Evolutionary conservation across 306 rosid genomes (phyloP), one percentile per base, ranked within the genome.

Genomic region (Adenanthera pavonina): DNA sequence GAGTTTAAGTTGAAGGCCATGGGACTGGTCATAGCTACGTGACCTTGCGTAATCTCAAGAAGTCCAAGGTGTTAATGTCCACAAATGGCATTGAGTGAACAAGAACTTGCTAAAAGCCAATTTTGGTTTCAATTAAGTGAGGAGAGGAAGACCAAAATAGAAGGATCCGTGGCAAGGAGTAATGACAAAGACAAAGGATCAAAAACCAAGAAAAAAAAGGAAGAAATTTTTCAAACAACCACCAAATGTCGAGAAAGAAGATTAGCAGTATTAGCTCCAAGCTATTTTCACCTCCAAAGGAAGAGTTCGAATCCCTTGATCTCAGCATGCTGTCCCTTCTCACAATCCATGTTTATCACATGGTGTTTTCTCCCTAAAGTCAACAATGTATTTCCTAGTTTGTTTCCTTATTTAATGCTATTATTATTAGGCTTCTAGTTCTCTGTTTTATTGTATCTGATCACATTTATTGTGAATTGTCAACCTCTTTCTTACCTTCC

Each of bases 41-140:
- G 69, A 75, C 64, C 47, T 57, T 47, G 66, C 19, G 13, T 20
- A 44, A 34, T 69, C 33, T 67, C 71, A 34, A 81, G 46, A 51
- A 30, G 25, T 3, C 25, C 74, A 81, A 53, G 64, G 69, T 46
- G 52, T 11, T 44, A 35, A 68, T 68, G 65, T 56, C 72, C 52
- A 33, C 41, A 66, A 66, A 40, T 16, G 41, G 51, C 34, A 15
- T 64, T 35, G 54, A 5, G 11, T 79, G 83, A 43, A 60, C 70
- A 38, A 41, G 12, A 47, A 47, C 52, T 47, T 11, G 52, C 11
- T 56, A 34, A 56, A 56, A 56, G 76, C 70, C 25, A 67, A 66
- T 56, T 62, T 70, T 19, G 54, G 74, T 69, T 43, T 33, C 62
- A 56, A 19, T 14, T 56, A 56, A 19, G 62, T 56, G 62, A 20